Conservation (phyloP, 164 flowering plant species). For the Nymphaea thermarum region DNA sequence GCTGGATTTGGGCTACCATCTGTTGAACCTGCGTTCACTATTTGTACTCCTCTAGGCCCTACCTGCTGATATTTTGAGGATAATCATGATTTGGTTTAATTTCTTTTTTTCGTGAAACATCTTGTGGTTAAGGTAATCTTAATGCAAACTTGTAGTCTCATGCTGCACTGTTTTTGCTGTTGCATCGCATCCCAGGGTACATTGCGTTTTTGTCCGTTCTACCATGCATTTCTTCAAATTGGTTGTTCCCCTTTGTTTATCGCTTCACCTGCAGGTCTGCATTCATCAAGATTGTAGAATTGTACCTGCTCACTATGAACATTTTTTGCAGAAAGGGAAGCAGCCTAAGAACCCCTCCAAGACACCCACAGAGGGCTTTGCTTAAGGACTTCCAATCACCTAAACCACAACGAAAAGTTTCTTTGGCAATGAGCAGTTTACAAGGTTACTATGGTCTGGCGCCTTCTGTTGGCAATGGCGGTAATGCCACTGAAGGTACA, state of each 20-base stretch:
- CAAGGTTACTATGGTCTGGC: conserved; percentile 71
- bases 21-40: too few relatives aligned
- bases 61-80: too few relatives aligned
- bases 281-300: background rate
- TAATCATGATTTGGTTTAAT: too few relatives aligned
- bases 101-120: too few relatives aligned
- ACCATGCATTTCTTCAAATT: background rate
- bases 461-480: conserved; percentile 10
- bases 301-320: conserved; percentile 22
- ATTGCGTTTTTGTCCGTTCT: background rate
- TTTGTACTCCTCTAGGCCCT: too few relatives aligned
- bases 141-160: too few relatives aligned
- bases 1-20: too few relatives aligned
- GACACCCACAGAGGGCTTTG: conserved; percentile 5
- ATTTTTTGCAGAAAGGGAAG: conserved; percentile 15
- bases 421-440: conserved; percentile 68
- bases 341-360: conserved; percentile 15
- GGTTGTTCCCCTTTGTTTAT: background rate
- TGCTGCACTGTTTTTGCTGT: too few relatives aligned
- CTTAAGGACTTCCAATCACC: conserved; percentile 28
- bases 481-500: conserved; percentile 22
- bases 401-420: conserved; percentile 28
- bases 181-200: too few relatives aligned
- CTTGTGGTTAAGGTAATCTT: too few relatives aligned
- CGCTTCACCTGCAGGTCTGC: background rate